Evolutionary conservation across 2,329 filamentous ascomycete genomes (phyloP).

Genomic region (Aspergillus glaucus): DNA sequence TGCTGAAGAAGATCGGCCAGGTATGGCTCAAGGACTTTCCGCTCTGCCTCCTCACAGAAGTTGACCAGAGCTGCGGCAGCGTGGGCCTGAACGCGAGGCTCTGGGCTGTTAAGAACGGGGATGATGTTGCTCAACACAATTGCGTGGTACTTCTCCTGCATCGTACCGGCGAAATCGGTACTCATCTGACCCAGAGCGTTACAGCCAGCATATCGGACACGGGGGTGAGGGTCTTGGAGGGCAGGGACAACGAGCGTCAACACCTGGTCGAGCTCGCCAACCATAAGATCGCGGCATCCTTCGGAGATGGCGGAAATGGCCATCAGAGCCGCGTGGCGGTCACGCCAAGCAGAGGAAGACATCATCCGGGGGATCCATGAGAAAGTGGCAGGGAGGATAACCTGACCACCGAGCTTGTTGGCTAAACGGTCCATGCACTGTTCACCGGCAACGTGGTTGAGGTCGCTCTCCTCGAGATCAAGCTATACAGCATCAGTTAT

Average conservation of each 20-base stretch:
- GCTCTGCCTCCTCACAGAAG: slow-evolving; percentile 97
- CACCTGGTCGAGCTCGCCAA: slow-evolving; percentile 88
- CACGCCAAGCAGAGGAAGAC: slow-evolving; percentile 87
- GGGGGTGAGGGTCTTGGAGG: slow-evolving; percentile 80
- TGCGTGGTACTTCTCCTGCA: slow-evolving; percentile 94
- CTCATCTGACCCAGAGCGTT: slow-evolving; percentile 99
- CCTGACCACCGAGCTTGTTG: slow-evolving; percentile 91
- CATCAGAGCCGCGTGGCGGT: slow-evolving; percentile 95
- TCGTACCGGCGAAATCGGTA: slow-evolving; percentile 94
- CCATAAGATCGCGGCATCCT: slow-evolving; percentile 92
- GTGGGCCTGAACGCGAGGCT: slow-evolving; percentile 92
- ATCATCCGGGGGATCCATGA: slow-evolving; percentile 98
- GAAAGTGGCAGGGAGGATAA: slow-evolving; percentile 89
- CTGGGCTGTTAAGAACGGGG: slow-evolving; percentile 79
- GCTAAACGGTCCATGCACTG: slow-evolving; percentile 97
- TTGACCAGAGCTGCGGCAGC: slow-evolving; percentile 97
- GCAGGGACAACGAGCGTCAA: slow-evolving; percentile 91
- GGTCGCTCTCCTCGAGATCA: slow-evolving; percentile 90
- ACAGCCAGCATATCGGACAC: slow-evolving; percentile 94
- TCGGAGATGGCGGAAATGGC: slow-evolving; percentile 98
- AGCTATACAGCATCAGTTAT: slow-evolving; percentile 49
- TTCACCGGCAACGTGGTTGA: slow-evolving; percentile 95
- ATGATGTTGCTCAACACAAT: slow-evolving; percentile 85
- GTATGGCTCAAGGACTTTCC: slow-evolving; percentile 83
- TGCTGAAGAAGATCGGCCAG: slow-evolving; percentile 80